These are phyloP conservation scores for Botrytis hyacinthi DNA, from an alignment of 2,329 filamentous ascomycete species.

Conservation along the genomic window DNA sequence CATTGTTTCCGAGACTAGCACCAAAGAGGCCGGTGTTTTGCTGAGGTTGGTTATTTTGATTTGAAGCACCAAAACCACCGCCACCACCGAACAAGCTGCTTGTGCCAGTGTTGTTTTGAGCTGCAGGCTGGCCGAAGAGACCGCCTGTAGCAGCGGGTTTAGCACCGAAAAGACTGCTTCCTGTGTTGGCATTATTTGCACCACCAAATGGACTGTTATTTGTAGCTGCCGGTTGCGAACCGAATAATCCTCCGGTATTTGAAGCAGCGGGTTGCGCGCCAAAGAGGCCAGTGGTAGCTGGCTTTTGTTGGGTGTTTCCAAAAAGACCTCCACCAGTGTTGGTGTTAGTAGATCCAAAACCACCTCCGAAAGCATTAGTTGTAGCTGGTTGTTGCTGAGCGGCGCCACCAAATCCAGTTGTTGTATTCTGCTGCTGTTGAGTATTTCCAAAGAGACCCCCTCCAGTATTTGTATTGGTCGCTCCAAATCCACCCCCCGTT, in stretches of 20 bases:
- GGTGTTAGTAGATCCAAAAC: constrained; percentile 31
- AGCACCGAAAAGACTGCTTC: constrained; percentile 39
- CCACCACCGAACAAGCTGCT: background rate
- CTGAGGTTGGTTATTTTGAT: constrained; percentile 42
- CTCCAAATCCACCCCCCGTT: constrained; percentile 32
- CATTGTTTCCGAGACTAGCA: constrained; percentile 39
- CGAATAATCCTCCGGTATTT: constrained; percentile 42
- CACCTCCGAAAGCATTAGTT: constrained; percentile 41
- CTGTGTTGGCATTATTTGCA: constrained; percentile 34
- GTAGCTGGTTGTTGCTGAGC: constrained; percentile 43
- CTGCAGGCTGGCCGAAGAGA: constrained; percentile 44
- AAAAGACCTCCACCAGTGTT: constrained; percentile 40
- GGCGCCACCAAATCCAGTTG: constrained; percentile 39
- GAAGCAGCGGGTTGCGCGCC: constrained; percentile 41
- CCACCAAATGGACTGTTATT: constrained; percentile 34
- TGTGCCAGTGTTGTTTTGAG: constrained; percentile 39
- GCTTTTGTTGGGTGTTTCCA: constrained; percentile 41
- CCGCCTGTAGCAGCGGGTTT: constrained; percentile 42
- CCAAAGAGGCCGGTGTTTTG: constrained; percentile 51
- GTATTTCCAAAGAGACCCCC: constrained; percentile 43
- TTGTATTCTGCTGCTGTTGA: constrained; percentile 35
- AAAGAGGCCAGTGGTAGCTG: constrained; percentile 45
- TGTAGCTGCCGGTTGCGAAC: constrained; percentile 24
- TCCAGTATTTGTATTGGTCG: constrained; percentile 21
- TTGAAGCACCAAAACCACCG: constrained; percentile 39